These are phyloP conservation scores for Moniliophthora roreri DNA, from an alignment of 1,284 basidiomycete genomes.

Conservation along the genomic window DNA sequence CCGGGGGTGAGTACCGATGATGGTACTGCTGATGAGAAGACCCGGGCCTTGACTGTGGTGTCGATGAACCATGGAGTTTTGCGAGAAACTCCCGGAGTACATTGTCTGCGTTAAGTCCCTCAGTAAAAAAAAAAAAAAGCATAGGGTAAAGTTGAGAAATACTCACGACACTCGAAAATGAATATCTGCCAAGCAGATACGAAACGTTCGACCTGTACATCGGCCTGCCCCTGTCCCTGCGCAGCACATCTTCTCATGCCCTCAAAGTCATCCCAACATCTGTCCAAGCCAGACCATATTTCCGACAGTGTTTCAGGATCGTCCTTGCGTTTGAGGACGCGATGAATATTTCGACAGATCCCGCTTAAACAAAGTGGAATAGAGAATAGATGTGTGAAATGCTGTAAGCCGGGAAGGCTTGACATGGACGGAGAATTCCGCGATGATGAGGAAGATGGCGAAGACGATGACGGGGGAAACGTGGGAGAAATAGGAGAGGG, in stretches of 20 bases:
- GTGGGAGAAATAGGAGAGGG: slow-evolving; percentile 33
- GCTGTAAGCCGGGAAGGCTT: slow-evolving; percentile 23
- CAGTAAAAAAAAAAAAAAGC: slow-evolving; percentile 6
- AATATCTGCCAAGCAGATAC: slow-evolving; percentile 73
- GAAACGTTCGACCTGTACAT: slow-evolving; percentile 60
- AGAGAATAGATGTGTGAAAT: slow-evolving; percentile 39
- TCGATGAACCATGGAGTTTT: slow-evolving; percentile 4
- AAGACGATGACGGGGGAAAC: slow-evolving; percentile 15
- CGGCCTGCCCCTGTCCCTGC: slow-evolving; percentile 41
- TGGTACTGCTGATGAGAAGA: slow-evolving; percentile 25
- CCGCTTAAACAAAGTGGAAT: slow-evolving; percentile 70
- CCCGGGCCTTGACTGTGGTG: slow-evolving; percentile 12
- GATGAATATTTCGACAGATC: slow-evolving; percentile 75
- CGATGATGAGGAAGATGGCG: not conserved
- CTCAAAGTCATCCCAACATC: slow-evolving; percentile 81
- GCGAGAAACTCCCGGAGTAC: slow-evolving; percentile 54
- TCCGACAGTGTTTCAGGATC: slow-evolving; percentile 63
- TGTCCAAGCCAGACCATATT: slow-evolving; percentile 80
- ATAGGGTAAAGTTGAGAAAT: slow-evolving; percentile 10
- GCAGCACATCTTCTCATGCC: slow-evolving; percentile 44
- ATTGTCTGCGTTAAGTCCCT: slow-evolving; percentile 45
- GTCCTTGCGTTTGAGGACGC: slow-evolving; percentile 54
- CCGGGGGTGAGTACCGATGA: slow-evolving; percentile 20
- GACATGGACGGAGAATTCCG: slow-evolving; percentile 16
- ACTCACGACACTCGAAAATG: slow-evolving; percentile 79